Evolutionary conservation across 2,329 filamentous ascomycete species (phyloP), one percentile per base, ranked within the genome.

Genomic region (Zasmidium cellare): DNA sequence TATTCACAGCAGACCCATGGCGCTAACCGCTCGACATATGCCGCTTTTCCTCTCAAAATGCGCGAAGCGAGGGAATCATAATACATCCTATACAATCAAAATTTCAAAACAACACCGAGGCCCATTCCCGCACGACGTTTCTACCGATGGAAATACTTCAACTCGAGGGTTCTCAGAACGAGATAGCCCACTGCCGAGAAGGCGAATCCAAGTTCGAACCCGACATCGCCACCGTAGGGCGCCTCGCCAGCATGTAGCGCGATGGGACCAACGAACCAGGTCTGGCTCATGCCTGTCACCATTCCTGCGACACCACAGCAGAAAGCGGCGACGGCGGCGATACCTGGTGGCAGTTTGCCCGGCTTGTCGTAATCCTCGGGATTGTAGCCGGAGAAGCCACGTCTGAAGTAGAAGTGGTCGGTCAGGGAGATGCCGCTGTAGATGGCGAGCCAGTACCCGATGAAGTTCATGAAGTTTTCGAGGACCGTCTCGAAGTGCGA

Each of bases 371-470:
- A 90, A 61, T 80, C 71, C 45, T 83, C 80, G 0, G 81, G 75
- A n/a, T 74, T 69, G 71, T 90, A 91, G 9, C 84, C 84, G 1
- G 61, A 55, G 63, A 88, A 83, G 2, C 84, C 84, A 22, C 82
- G 80, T 67, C 83, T 84, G 78, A 87, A 90, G 69, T 89, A 66
- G 67, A 90, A 83, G 74, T 91, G 88, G 55, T 91, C 88, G 1
- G 80, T 76, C 18, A 90, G 71, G 1, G 83, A 78, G 61, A 91
- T 83, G 48, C 83, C 87, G 62, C 85, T 82, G 75, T 91, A 91
- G 66, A 91, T 89, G 49, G 87, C 84, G 1, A 91, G 79, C 87
- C 88, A 91, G 77, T 91, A 91, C 1, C 83, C 84, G 67, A 74
- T 68, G 60, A 67, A 73, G 61, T 67, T 70, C 84, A 91, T 88